Conservation (phyloP, 2,329 filamentous ascomycete species). For the Dactylonectria macrodidyma region DNA sequence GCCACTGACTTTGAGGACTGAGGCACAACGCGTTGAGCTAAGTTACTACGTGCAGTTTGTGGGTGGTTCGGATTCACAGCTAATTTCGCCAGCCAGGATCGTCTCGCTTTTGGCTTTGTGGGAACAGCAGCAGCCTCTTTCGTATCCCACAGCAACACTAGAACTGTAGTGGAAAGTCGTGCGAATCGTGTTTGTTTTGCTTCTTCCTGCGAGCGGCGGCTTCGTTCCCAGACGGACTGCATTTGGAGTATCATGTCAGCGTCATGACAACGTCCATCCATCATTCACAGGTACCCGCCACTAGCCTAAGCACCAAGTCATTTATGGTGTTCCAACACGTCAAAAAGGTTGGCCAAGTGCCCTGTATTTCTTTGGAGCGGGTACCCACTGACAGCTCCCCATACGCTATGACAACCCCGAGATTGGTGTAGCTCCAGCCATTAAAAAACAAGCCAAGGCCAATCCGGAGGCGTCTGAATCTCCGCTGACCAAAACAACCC, state of each 20-base stretch:
- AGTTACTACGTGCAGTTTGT: neutral
- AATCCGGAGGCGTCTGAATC: slow-evolving; percentile 15
- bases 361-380: neutral
- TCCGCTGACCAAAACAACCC: slow-evolving; percentile 24
- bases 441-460: slow-evolving; percentile 10
- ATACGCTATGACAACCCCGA: neutral
- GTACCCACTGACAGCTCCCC: neutral
- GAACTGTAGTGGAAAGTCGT: neutral
- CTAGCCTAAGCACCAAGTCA: neutral
- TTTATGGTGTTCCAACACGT: no score
- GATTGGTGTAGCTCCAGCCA: slow-evolving; percentile 2
- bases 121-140: neutral
- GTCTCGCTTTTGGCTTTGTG: neutral
- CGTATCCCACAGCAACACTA: neutral
- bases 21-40: slow-evolving; percentile 14
- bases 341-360: neutral
- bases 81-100: slow-evolving; percentile 22
- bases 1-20: slow-evolving; percentile 25
- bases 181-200: neutral
- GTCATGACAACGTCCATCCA: neutral
- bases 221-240: neutral
- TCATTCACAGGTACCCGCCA: no score
- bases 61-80: slow-evolving; percentile 20
- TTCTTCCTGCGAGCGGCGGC: neutral
- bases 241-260: neutral